Base-by-base conservation (phyloP, 371 early-diverging fungal species). In the Synchytrium microbalum region DNA sequence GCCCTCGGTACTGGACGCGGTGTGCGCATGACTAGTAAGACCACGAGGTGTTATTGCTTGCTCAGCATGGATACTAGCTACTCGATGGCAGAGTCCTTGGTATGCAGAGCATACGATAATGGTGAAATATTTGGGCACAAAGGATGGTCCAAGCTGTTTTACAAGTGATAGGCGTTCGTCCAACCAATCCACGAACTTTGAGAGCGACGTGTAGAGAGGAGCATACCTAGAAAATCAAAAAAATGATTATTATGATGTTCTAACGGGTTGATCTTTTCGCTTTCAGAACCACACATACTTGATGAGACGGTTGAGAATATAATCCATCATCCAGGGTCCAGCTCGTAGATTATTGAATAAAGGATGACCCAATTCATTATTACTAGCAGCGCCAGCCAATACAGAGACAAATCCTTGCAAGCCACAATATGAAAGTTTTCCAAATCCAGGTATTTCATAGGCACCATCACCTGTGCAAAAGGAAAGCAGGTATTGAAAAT, bases 301-400 rank as follows among this genome's bases (percentile, higher is more conserved):
- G 26, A 81, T 69, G 30, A 98, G 77, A 1, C 96, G 85, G 38
- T 79, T 71, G 14, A 86, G 72, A 26, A 85, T 76, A 66, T 95
- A 98, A 62, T 96, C 95, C 64, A 92, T 70, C 16, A 94, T 88
- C 98, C 98, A 98, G 27, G 75, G 70, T 1, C 98, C 98, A 25
- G 83, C 81, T 25, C 96, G 86, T 63, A 98, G 71, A 66, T 98
- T 90, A 19, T 76, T 82, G 69, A 92, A 95, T 27, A 98, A 79
- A 1, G 95, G 89, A 67, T 95, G 95, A 0, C 96, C 95, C 60
- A 95, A 76, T 70, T 98, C 91, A 67, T 95, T 98, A 59, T 75
- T 77, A 0, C 82, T 79, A 32, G 92, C 89, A 27, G 92, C 87
- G 0, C 83, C 80, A 0, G 78, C 75, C 25, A 92, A 70, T 0